A percentile compares a stretch with the other conserved stretches of the same genome.
phyloP scores from a whole-genome alignment of 495 filamentous ascomycete species.

The Penicillium egyptiacum region DNA sequence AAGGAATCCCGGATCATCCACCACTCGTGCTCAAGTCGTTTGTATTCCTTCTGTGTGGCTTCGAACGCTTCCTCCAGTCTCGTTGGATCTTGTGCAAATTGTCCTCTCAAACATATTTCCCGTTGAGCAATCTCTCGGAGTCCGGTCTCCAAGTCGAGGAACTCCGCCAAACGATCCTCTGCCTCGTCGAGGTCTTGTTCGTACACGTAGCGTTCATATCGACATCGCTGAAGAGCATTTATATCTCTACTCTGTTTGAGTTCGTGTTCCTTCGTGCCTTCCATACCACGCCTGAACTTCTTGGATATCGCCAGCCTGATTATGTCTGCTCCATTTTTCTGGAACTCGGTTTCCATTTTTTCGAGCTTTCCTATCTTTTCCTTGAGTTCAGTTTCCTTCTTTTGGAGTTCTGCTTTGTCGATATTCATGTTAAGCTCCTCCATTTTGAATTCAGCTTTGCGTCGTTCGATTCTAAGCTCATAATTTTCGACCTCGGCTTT shows the following conservation, averaged over 20 bases:
- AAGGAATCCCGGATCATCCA: not conserved
- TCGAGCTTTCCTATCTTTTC: too few relatives aligned
- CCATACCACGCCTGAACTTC: too few relatives aligned
- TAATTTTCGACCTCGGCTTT: not conserved
- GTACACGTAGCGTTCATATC: not conserved
- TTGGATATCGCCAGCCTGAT: too few relatives aligned
- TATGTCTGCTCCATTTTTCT: too few relatives aligned
- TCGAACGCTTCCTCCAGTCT: not conserved
- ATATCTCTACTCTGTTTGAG: not conserved
- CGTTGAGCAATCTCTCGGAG: not conserved
- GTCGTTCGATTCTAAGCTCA: not conserved
- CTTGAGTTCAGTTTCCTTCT: too few relatives aligned
- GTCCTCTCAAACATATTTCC: not conserved
- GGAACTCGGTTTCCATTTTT: too few relatives aligned
- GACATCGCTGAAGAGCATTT: not conserved
- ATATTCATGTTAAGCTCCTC: too few relatives aligned
- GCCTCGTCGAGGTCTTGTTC: not conserved
- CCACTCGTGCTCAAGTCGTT: not conserved
- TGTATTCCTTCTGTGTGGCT: not conserved
- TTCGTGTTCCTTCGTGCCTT: not conserved
- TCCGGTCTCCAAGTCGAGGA: not conserved
- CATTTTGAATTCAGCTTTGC: not conserved
- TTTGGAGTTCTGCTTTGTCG: not conserved
- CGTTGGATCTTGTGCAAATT: not conserved
- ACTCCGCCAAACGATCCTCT: not conserved